Evolutionary conservation across 2,329 filamentous ascomycete species (phyloP).

Genomic region (Botrytis pseudocinerea): DNA sequence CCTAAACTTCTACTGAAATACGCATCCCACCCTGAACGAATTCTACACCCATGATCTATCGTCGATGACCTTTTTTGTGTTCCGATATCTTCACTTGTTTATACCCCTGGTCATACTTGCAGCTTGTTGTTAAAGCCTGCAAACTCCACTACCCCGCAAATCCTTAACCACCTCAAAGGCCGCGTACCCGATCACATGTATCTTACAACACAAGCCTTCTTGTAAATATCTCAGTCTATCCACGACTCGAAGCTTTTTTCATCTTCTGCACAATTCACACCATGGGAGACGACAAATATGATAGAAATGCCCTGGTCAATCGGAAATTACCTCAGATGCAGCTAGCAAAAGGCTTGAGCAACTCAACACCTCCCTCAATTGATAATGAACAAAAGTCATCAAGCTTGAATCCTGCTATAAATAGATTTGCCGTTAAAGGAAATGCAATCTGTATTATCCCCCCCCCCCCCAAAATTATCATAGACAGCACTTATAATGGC

Average conservation of each 20-base stretch:
- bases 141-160: background rate
- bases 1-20: background rate
- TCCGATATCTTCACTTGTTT: too few species aligned
- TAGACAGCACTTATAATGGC: background rate
- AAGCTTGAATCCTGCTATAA: background rate
- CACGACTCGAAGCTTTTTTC: too few species aligned
- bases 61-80: too few species aligned
- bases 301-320: conserved; percentile 16
- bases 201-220: background rate
- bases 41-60: background rate
- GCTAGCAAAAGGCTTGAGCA: conserved; percentile 2
- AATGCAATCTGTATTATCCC: conserved; percentile 18
- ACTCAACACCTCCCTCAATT: background rate
- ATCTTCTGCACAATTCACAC: background rate
- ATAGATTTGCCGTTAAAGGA: conserved; percentile 18
- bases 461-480: background rate
- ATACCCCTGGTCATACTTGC: background rate
- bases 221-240: background rate
- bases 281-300: conserved; percentile 13
- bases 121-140: background rate
- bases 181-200: background rate
- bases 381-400: background rate
- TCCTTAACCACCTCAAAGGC: background rate
- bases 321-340: conserved; percentile 21
- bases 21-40: background rate